A percentile compares a stretch with the other conserved stretches of the same genome.
Conservation (phyloP, 148 eudicot species). For the Amaranthus palmeri region DNA sequence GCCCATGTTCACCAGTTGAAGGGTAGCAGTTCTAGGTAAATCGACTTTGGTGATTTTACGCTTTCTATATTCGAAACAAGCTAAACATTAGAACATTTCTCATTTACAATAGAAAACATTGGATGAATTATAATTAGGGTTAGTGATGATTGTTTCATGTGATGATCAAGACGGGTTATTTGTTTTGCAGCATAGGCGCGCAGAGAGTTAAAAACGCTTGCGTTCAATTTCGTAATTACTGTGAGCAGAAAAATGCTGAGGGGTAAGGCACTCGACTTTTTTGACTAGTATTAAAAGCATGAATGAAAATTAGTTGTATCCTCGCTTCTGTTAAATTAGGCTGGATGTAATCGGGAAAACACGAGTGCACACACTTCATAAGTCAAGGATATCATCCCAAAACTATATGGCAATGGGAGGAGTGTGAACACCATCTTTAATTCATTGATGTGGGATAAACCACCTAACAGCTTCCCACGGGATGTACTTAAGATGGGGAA, state of each 20-base stretch:
- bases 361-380: too few relatives aligned
- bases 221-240: conserved; percentile 48
- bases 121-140: background rate
- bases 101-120: background rate
- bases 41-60: background rate
- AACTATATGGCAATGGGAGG: too few relatives aligned
- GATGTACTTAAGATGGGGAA: too few relatives aligned
- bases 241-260: conserved; percentile 53
- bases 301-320: too few relatives aligned
- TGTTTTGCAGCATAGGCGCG: conserved; percentile 58
- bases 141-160: background rate
- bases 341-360: too few relatives aligned
- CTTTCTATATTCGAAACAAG: background rate
- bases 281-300: too few relatives aligned
- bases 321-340: too few relatives aligned
- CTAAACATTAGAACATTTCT: background rate
- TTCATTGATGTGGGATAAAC: too few relatives aligned
- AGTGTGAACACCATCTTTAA: too few relatives aligned
- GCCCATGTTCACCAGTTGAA: conserved; percentile 72
- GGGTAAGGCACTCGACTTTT: conserved; percentile 31
- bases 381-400: too few relatives aligned
- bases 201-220: conserved; percentile 57
- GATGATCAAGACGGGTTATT: background rate
- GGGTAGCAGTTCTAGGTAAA: conserved; percentile 82
- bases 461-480: too few relatives aligned